Conservation (phyloP, 352 stramenopile genomes). For the Phytophthora tubulina region DNA sequence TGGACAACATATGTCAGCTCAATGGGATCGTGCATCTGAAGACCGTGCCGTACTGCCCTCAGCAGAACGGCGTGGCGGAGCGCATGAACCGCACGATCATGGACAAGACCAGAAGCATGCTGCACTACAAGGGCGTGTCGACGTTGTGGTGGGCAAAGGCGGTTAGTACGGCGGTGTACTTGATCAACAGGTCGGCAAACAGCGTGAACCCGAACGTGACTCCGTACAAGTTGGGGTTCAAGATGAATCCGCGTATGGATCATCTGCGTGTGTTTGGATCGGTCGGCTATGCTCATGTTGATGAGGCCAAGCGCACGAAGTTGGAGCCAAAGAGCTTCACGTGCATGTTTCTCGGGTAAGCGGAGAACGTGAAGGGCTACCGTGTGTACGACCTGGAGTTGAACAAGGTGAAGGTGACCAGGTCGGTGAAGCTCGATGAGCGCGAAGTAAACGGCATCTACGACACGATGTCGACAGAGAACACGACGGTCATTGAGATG, state of each 20-base stretch:
- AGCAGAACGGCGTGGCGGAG: constrained; percentile 48
- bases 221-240: no score
- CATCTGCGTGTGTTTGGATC: no score
- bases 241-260: no score
- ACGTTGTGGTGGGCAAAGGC: constrained; percentile 43
- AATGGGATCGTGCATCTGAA: constrained; percentile 42
- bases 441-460: no score
- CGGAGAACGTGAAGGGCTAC: constrained; percentile 10
- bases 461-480: no score
- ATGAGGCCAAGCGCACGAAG: no score
- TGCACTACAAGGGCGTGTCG: neutral
- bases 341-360: constrained; percentile 33
- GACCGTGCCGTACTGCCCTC: constrained; percentile 34
- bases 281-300: no score
- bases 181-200: constrained; percentile 32
- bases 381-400: no score
- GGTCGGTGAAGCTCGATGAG: no score
- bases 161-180: constrained; percentile 35
- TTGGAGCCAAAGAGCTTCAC: no score
- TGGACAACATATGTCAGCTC: constrained; percentile 6
- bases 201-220: neutral
- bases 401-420: no score
- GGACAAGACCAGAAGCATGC: neutral
- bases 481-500: no score
- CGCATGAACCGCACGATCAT: constrained; percentile 38